Evolutionary conservation across 164 flowering plant species (phyloP), one percentile per base, ranked within the genome.

Genomic region (Cinnamomum chago): DNA sequence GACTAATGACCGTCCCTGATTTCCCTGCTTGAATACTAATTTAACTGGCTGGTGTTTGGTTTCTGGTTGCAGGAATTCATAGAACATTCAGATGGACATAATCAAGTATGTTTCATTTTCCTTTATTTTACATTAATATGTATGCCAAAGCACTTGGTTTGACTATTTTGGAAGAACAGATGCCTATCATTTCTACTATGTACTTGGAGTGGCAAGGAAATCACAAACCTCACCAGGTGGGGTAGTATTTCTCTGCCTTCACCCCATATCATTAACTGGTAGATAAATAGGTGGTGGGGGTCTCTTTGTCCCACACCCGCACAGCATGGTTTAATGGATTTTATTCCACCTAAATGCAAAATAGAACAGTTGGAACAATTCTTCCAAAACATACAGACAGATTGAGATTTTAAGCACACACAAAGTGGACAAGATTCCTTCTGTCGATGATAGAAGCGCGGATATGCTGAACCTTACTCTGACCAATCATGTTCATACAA

Each of bases 51-150:
- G 47, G 66, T 68, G n/a, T 9, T 72, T 50, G 35, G 67, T 72
- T 70, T 50, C 1, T 78, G 27, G 66, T 66, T 81, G 84, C 97
- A 95, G 99, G 85, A 88, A 51, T 68, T 92, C 68, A 80, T 89
- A 70, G 71, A 76, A 73, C 12, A 72, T 25, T 62, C 58, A 23
- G 81, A 89, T 67, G 94, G 90, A 28, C 79, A 75, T 9, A 85
- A 84, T 15, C 83, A 84, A 75, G 97, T 89, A 85, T 3, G 67
- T 5, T 5, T 23, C 40, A 11, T n/a, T 47, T 67, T n/a, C 6
- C n/a, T 27, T 28, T 67, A 14, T 67, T 27, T 68, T 68, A 6
- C 47, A 35, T 50, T 35, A 15, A 40, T n/a, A n/a, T 15, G 60
- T 15, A 55, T 40, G 47, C 11, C 47, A 40, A 40, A 40, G 10